Conservation (phyloP, 129 eudicot species). For the Escallonia herrerae region DNA sequence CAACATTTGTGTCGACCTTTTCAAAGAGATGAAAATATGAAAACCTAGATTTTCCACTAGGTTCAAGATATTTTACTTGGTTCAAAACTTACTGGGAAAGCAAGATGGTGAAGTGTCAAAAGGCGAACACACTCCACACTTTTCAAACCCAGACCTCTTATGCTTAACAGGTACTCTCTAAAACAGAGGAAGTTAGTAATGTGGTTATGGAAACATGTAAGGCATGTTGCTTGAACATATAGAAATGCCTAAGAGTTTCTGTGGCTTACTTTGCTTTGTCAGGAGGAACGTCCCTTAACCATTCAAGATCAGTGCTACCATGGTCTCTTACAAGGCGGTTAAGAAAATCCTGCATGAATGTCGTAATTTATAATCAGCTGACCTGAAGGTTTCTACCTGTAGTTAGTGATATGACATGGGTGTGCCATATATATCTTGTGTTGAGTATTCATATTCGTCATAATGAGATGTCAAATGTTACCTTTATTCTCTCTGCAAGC, state of each 20-base stretch:
- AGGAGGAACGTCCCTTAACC: slow-evolving; percentile 97
- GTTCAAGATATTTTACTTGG: neutral
- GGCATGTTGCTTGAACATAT: neutral
- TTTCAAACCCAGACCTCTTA: slow-evolving; percentile 77
- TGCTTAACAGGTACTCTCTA: slow-evolving; percentile 88
- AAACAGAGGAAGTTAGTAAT: slow-evolving; percentile 17
- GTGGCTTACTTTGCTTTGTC: slow-evolving; percentile 88
- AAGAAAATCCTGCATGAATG: slow-evolving; percentile 58
- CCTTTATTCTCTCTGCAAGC: slow-evolving; percentile 91
- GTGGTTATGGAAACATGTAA: too few species aligned
- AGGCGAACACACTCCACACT: slow-evolving; percentile 93
- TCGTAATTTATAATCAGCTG: neutral
- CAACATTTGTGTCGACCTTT: slow-evolving; percentile 92
- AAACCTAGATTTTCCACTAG: neutral
- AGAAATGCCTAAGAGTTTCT: neutral
- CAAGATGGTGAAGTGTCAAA: slow-evolving; percentile 84
- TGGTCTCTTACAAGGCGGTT: slow-evolving; percentile 78
- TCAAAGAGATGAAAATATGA: slow-evolving; percentile 5
- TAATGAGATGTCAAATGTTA: slow-evolving; percentile 7
- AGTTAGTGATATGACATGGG: neutral
- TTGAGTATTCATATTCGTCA: slow-evolving; percentile 1
- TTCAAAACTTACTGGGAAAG: slow-evolving; percentile 72
- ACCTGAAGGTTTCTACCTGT: slow-evolving; percentile 2
- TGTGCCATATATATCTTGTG: slow-evolving; percentile 2
- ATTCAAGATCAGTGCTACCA: slow-evolving; percentile 89